Conservation (phyloP, 116 monocot species). For the Dioscorea cayenensis region DNA sequence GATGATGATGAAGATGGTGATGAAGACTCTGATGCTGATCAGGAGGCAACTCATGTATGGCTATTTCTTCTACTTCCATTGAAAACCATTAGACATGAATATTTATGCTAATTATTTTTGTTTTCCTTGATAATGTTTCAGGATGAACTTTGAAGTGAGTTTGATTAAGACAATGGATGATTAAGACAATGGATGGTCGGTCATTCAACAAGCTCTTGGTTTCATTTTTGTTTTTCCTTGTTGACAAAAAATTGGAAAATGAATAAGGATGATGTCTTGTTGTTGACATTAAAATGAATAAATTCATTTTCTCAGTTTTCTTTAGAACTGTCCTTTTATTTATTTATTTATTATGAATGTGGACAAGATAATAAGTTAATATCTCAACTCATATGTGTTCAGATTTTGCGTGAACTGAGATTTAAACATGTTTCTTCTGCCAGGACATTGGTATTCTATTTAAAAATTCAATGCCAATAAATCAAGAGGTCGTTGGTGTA, state of each 20-base stretch:
- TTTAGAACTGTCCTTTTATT: too few relatives aligned
- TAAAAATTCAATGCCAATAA: too few relatives aligned
- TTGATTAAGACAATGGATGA: background rate
- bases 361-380: too few relatives aligned
- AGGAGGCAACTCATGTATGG: background rate
- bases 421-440: too few relatives aligned
- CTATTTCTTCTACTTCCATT: background rate
- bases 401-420: too few relatives aligned
- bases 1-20: background rate
- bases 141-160: background rate
- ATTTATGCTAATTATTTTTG: background rate
- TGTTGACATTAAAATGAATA: background rate
- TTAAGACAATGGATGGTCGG: background rate
- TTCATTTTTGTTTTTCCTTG: background rate
- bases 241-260: background rate
- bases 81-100: background rate
- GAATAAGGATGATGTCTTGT: background rate
- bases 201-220: background rate
- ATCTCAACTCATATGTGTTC: too few relatives aligned
- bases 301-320: background rate
- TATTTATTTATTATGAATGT: too few relatives aligned
- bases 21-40: background rate
- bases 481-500: too few relatives aligned
- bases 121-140: background rate
- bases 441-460: too few relatives aligned